Evolutionary conservation across 768 basidiomycete species (phyloP).

Genomic region (Xerocomellus amylosporus): DNA sequence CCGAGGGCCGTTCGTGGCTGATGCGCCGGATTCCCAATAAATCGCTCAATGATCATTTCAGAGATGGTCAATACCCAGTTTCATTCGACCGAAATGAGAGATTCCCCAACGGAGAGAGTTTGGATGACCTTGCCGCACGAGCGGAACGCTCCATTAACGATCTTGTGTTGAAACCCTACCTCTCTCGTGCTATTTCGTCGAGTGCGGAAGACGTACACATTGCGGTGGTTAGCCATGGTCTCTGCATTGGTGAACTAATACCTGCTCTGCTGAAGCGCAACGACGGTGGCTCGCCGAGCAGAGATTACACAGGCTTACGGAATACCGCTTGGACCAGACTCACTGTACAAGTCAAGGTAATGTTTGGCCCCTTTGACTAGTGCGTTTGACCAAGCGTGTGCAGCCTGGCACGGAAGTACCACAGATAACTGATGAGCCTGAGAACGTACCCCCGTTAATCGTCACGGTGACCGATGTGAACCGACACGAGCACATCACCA

Average conservation of each 20-base stretch:
- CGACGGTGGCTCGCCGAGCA: conserved; percentile 27
- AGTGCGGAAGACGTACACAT: conserved; percentile 46
- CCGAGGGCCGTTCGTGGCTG: conserved; percentile 59
- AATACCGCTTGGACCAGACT: conserved; percentile 73
- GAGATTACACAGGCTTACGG: conserved; percentile 47
- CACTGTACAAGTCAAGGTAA: conserved; percentile 48
- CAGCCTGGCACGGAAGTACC: conserved; percentile 32
- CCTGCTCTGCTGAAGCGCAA: conserved; percentile 47
- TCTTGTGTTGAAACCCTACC: conserved; percentile 50
- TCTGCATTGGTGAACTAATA: conserved; percentile 63
- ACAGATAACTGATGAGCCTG: conserved; percentile 15
- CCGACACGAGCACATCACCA: conserved; percentile 50
- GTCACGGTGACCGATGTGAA: conserved; percentile 53
- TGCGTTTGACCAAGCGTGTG: conserved; percentile 3
- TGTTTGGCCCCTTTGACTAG: background rate
- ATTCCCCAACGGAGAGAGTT: conserved; percentile 73
- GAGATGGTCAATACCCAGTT: conserved; percentile 51
- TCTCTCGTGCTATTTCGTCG: conserved; percentile 43
- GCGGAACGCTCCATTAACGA: conserved; percentile 51
- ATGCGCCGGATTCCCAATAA: conserved; percentile 25
- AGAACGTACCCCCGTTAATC: conserved; percentile 34
- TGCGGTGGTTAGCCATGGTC: conserved; percentile 72
- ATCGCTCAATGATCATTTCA: conserved; percentile 46
- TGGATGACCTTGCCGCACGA: conserved; percentile 57
- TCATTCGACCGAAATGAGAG: conserved; percentile 43